These are phyloP conservation scores for Berkeleyomyces rouxiae DNA, from an alignment of 2,329 filamentous ascomycete species.

Conservation along the genomic window DNA sequence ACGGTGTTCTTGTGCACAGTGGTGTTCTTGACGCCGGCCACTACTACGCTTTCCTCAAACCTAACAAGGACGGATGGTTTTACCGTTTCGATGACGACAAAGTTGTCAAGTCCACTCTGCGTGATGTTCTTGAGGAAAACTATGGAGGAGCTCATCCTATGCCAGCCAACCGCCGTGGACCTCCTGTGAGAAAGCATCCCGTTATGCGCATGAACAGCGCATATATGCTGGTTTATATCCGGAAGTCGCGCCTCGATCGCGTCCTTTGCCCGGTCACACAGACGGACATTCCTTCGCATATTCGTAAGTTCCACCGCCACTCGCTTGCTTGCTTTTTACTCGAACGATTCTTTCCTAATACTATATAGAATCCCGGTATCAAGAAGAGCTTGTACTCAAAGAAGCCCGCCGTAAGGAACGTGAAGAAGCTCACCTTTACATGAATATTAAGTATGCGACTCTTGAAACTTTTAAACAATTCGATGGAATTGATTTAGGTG, in stretches of 20 bases:
- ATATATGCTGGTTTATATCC: slow-evolving; percentile 97
- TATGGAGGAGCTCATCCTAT: slow-evolving; percentile 72
- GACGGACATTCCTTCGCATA: slow-evolving; percentile 50
- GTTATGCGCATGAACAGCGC: slow-evolving; percentile 62
- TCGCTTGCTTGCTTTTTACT: background rate
- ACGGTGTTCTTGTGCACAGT: slow-evolving; percentile 90
- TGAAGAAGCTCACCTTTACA: slow-evolving; percentile 87
- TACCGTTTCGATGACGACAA: slow-evolving; percentile 96
- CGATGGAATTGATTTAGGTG: slow-evolving; percentile 68
- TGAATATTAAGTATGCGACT: slow-evolving; percentile 66
- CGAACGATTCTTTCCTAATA: slow-evolving; percentile 12
- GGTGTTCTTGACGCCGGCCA: slow-evolving; percentile 94
- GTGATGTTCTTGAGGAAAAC: slow-evolving; percentile 90
- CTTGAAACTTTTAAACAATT: slow-evolving; percentile 67
- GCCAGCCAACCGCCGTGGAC: slow-evolving; percentile 27
- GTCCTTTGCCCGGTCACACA: slow-evolving; percentile 63
- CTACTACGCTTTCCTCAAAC: slow-evolving; percentile 95
- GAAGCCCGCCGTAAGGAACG: slow-evolving; percentile 73
- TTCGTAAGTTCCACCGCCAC: slow-evolving; percentile 4
- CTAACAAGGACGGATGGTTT: slow-evolving; percentile 81
- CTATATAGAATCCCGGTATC: slow-evolving; percentile 47
- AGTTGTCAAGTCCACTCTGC: slow-evolving; percentile 81
- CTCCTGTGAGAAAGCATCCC: slow-evolving; percentile 36
- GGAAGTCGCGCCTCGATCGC: slow-evolving; percentile 68
- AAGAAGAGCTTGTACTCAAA: slow-evolving; percentile 61